Percentiles rank a stretch among this genome's conserved stretches.
Evolutionary conservation across 176 grass and related monocot species (phyloP).

Genomic region (Zoysia japonica): DNA sequence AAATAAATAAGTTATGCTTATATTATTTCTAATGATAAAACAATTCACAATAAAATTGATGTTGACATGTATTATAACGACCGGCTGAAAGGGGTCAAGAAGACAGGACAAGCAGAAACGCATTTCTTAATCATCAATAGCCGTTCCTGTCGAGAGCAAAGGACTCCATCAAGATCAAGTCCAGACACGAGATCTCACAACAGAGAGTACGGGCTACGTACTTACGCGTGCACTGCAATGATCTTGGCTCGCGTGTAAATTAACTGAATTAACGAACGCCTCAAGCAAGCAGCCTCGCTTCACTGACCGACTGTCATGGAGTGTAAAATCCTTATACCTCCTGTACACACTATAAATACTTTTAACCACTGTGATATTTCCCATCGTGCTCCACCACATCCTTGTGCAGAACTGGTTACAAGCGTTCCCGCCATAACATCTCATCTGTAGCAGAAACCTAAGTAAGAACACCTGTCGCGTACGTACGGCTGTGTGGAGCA

Average conservation of each 20-base stretch:
- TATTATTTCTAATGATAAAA: too few relatives aligned
- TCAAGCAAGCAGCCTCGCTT: background rate
- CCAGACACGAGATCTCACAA: too few relatives aligned
- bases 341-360: too few relatives aligned
- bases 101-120: background rate
- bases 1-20: too few relatives aligned
- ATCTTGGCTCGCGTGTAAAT: background rate
- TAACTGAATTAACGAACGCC: background rate
- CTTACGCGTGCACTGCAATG: background rate
- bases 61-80: background rate
- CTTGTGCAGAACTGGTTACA: too few relatives aligned
- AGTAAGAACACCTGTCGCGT: too few relatives aligned
- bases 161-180: background rate
- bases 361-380: too few relatives aligned
- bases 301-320: background rate
- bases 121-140: background rate
- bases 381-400: too few relatives aligned
- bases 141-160: background rate
- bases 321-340: background rate
- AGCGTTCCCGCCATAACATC: too few relatives aligned
- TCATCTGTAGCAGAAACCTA: too few relatives aligned
- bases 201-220: background rate
- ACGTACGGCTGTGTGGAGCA: too few relatives aligned
- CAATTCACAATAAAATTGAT: background rate
- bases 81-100: background rate